A percentile compares a stretch with the other conserved stretches of the same genome.
These are phyloP conservation scores for Rhodotorula sp. DNA, from an alignment of 1,284 basidiomycete species.

Conservation along the genomic window DNA sequence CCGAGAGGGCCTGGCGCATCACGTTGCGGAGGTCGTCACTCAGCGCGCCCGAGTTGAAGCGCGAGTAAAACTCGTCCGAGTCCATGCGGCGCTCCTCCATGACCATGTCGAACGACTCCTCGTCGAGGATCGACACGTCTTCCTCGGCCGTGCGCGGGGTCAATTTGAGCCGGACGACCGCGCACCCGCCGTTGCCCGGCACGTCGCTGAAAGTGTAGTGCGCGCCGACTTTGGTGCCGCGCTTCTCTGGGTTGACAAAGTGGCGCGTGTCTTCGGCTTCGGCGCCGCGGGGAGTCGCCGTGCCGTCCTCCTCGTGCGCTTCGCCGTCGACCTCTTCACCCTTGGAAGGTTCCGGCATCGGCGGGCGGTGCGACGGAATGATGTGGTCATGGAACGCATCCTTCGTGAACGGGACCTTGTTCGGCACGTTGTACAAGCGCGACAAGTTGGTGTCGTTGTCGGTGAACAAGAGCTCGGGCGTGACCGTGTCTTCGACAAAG, in stretches of 20 bases:
- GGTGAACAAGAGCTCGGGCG: constrained; percentile 83
- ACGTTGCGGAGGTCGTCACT: constrained; percentile 91
- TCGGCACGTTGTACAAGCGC: constrained; percentile 82
- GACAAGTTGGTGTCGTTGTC: constrained; percentile 97
- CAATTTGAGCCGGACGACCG: constrained; percentile 90
- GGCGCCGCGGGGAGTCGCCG: constrained; percentile 17
- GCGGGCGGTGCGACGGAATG: constrained; percentile 75
- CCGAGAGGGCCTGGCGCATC: constrained; percentile 93
- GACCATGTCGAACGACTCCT: constrained; percentile 81
- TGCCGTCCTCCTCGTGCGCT: constrained; percentile 43
- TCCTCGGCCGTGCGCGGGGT: constrained; percentile 72
- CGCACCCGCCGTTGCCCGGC: constrained; percentile 86
- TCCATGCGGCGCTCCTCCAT: constrained; percentile 86
- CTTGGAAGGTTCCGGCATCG: constrained; percentile 43
- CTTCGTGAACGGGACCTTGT: constrained; percentile 80
- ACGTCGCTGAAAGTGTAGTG: constrained; percentile 86
- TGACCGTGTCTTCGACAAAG: constrained; percentile 64
- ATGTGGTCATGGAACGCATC: constrained; percentile 99
- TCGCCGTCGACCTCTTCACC: constrained; percentile 23
- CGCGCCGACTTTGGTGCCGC: constrained; percentile 87
- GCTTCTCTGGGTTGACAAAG: constrained; percentile 83
- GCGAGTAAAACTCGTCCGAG: constrained; percentile 91
- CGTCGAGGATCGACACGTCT: constrained; percentile 79
- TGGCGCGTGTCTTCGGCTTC: constrained; percentile 45
- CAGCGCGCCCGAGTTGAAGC: constrained; percentile 74